Evolutionary conservation across 2,329 filamentous ascomycete species (phyloP), one percentile per base, ranked within the genome.

Genomic region (Aaosphaeria pasadenensis): DNA sequence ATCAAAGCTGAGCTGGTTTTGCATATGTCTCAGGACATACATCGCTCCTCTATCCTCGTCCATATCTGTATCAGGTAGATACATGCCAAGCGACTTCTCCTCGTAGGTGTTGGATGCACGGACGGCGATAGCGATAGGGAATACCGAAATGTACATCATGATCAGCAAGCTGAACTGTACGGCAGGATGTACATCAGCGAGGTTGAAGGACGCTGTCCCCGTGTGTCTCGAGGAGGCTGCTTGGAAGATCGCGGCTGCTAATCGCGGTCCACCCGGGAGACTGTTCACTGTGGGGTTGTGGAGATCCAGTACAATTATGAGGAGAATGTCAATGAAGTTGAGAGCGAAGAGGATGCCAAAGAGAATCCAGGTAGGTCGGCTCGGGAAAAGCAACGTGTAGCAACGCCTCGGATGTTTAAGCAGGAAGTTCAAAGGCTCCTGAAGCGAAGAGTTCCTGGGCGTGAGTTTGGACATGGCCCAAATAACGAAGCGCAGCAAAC

Each of bases 121-220:
- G 60, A 85, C 81, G n/a, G 73, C 78, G 43, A 85, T 82, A 5
- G 78, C 80, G 30, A 84, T 77, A 0, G 82, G 82, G 47, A 79
- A 83, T 4, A 79, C 74, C 1, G 77, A 77, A 38, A 85, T 83
- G 63, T 84, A 85, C 81, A 85, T 85, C 82, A 85, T 85, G 28
- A 81, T 73, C 0, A 84, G 67, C 45, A 82, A 76, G 42, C 79
- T 75, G 42, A 84, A 74, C 48, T 82, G 82, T 0, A 83, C 74
- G 1, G 74, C 77, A 0, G 81, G 78, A 33, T 77, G 77, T 5
- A 83, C 70, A 1, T 52, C 46, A 57, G 63, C 11, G 74, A 66
- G 11, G 79, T 70, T 44, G 62, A 47, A 82, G 54, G 48, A 78
- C 47, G 68, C 77, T 59, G 72, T 73, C 57, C 62, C 80, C 59